These are phyloP conservation scores for Volvox africanus DNA, from an alignment of 139 green algal species.

Conservation along the genomic window DNA sequence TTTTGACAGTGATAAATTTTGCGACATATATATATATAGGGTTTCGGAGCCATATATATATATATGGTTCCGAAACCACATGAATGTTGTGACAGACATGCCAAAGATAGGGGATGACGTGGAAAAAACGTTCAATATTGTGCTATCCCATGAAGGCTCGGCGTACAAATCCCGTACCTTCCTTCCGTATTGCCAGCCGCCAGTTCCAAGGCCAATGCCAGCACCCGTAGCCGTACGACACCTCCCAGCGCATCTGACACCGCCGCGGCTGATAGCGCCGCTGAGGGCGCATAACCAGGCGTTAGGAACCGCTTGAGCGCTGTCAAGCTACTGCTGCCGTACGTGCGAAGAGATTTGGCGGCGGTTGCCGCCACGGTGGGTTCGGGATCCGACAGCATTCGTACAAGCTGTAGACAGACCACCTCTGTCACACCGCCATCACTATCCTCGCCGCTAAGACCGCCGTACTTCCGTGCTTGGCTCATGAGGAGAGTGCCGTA, in stretches of 20 bases:
- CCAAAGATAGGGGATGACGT: too few species aligned
- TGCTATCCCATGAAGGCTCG: too few species aligned
- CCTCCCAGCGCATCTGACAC: not conserved
- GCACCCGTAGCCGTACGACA: constrained; percentile 31
- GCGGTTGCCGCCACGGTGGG: not conserved
- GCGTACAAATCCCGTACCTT: not conserved
- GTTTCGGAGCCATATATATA: too few species aligned
- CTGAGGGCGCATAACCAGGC: not conserved
- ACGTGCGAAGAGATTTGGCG: not conserved
- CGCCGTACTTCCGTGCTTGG: not conserved
- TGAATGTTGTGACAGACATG: too few species aligned
- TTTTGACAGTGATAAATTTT: too few species aligned
- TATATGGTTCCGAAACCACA: too few species aligned
- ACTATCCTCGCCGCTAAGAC: not conserved
- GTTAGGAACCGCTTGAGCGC: constrained; percentile 17
- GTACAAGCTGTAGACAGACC: constrained; percentile 12
- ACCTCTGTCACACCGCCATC: not conserved
- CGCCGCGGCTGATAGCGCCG: constrained; percentile 16
- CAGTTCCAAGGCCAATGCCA: constrained; percentile 22
- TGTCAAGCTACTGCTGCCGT: not conserved
- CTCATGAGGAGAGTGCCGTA: constrained; percentile 26
- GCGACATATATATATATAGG: too few species aligned
- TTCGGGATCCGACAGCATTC: constrained; percentile 2
- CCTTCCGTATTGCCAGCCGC: not conserved
- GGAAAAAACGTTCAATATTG: too few species aligned